These are phyloP conservation scores for Trichoderma koningiopsis DNA, from an alignment of 2,329 filamentous ascomycete genomes.

Conservation along the genomic window DNA sequence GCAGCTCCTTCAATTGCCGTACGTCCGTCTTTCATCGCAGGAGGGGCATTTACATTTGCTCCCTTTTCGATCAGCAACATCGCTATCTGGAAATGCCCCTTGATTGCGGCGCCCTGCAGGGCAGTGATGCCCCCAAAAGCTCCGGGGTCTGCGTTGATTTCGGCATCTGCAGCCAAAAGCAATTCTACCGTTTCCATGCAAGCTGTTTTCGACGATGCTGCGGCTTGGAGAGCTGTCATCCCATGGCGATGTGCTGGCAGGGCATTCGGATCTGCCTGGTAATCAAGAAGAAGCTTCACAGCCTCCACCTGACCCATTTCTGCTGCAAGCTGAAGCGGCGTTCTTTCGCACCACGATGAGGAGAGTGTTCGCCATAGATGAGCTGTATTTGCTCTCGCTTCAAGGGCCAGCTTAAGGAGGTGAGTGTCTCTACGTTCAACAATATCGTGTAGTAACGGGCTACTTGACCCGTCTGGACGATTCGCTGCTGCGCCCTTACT, in stretches of 20 bases:
- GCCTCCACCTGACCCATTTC: background rate
- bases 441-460: background rate
- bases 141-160: background rate
- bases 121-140: background rate
- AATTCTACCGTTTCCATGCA: background rate
- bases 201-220: background rate
- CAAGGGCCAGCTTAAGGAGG: background rate
- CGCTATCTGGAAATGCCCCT: background rate
- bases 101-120: background rate
- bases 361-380: background rate
- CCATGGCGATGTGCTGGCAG: background rate
- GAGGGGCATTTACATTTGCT: background rate
- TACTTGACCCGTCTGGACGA: background rate
- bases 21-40: background rate
- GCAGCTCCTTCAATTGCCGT: background rate
- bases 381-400: background rate
- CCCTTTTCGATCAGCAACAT: background rate
- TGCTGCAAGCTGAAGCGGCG: background rate
- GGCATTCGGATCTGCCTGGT: background rate
- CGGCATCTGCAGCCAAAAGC: background rate
- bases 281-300: background rate
- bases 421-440: background rate
- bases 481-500: background rate
- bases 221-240: background rate
- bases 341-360: background rate